Percentiles rank a stretch among this genome's conserved stretches.
Conservation (phyloP, 257 asterid species). For the Leptodermis oblonga region DNA sequence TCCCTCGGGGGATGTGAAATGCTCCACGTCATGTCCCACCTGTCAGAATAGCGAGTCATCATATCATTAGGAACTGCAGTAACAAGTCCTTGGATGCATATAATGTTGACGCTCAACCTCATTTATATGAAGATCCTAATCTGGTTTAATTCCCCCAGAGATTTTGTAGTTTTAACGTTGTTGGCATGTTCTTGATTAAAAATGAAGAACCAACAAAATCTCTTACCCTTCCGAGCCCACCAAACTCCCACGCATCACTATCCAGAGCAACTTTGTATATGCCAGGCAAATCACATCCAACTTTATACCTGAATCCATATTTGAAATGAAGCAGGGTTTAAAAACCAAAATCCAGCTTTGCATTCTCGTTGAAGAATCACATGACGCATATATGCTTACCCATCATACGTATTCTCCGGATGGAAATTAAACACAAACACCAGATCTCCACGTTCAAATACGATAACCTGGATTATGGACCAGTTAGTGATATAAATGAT, state of each 20-base stretch:
- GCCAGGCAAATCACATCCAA: slow-evolving; percentile 96
- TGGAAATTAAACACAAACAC: slow-evolving; percentile 93
- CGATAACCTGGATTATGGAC: slow-evolving; percentile 66
- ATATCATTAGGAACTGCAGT: not conserved
- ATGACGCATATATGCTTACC: slow-evolving; percentile 40
- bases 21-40: slow-evolving; percentile 84
- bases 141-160: not conserved
- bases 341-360: not conserved
- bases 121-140: not conserved
- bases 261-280: slow-evolving; percentile 88
- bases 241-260: slow-evolving; percentile 87
- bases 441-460: slow-evolving; percentile 87
- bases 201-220: not conserved
- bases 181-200: not conserved
- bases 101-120: not conserved
- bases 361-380: not conserved
- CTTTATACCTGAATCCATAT: slow-evolving; percentile 65
- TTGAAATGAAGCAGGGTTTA: not conserved
- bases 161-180: not conserved
- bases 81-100: not conserved
- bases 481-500: not conserved
- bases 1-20: slow-evolving; percentile 94
- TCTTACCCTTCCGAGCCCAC: slow-evolving; percentile 96
- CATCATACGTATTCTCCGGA: slow-evolving; percentile 74
- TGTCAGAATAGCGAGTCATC: slow-evolving; percentile 22